Percentiles rank a stretch among this genome's conserved stretches.
phyloP scores from a whole-genome alignment of 441 rosid genomes.

The Flueggea neowawraea region DNA sequence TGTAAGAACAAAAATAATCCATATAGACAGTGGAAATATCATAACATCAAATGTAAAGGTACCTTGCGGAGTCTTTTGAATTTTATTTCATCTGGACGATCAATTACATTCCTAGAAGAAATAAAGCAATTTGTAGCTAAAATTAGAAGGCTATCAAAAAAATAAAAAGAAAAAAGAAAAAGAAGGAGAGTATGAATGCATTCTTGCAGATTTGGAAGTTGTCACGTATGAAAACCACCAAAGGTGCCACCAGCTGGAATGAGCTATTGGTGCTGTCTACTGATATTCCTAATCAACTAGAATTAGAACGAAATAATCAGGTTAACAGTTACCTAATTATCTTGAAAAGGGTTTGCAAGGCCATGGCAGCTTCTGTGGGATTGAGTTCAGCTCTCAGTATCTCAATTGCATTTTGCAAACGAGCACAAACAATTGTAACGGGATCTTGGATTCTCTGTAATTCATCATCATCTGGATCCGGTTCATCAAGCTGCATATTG shows the following conservation, averaged over 20 bases:
- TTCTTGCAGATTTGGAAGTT: no score
- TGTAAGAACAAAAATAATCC: neutral
- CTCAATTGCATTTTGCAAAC: conserved; percentile 64
- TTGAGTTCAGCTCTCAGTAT: conserved; percentile 50
- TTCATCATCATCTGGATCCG: conserved; percentile 80
- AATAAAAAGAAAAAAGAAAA: conserved; percentile 3
- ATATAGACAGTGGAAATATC: neutral
- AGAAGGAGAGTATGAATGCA: neutral
- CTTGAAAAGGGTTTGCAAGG: conserved; percentile 64
- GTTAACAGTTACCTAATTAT: conserved; percentile 55
- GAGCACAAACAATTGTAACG: conserved; percentile 53
- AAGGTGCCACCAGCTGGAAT: neutral
- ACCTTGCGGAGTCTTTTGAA: conserved; percentile 88
- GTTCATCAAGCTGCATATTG: conserved; percentile 52
- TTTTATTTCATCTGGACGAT: conserved; percentile 72
- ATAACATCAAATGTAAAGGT: neutral
- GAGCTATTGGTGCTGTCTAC: no score
- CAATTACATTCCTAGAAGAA: conserved; percentile 65
- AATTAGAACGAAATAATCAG: conserved; percentile 5
- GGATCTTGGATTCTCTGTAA: conserved; percentile 78
- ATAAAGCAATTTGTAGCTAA: conserved; percentile 4
- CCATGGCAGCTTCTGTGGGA: conserved; percentile 39
- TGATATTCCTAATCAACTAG: neutral
- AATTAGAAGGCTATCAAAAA: no score
- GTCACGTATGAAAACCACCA: neutral